These are phyloP conservation scores for Ophiostoma triangulosporum DNA, from an alignment of 2,329 filamentous ascomycete species.

Conservation along the genomic window DNA sequence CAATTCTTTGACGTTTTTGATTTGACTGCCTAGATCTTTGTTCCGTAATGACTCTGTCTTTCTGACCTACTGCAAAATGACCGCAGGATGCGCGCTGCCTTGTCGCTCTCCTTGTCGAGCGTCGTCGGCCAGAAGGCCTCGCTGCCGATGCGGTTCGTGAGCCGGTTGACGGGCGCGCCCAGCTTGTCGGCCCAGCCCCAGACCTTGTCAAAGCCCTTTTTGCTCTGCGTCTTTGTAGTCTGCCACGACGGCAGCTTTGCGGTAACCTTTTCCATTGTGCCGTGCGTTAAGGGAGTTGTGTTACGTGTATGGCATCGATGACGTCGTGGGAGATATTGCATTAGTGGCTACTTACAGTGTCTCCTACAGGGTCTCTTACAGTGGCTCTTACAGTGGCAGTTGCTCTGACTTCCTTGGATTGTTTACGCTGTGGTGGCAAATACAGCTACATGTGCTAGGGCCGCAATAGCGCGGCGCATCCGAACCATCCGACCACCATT, in stretches of 20 bases:
- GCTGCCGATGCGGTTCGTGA: conserved; percentile 35
- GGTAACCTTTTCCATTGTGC: conserved; percentile 24
- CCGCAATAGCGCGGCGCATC: neutral
- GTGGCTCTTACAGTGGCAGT: too few species aligned
- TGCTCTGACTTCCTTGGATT: too few species aligned
- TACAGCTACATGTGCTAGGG: too few species aligned
- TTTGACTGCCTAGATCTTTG: too few species aligned
- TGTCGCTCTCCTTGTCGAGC: conserved; percentile 61
- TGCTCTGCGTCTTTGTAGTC: conserved; percentile 38
- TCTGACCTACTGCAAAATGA: conserved; percentile 49
- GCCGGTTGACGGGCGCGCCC: conserved; percentile 14
- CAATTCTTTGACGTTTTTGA: too few species aligned
- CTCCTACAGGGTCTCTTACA: too few species aligned
- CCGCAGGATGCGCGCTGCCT: conserved; percentile 59
- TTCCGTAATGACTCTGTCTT: neutral
- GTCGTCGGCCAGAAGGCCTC: conserved; percentile 67
- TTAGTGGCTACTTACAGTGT: too few species aligned
- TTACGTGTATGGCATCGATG: too few species aligned
- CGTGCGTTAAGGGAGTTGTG: too few species aligned
- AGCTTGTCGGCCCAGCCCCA: conserved; percentile 55
- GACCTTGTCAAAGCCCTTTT: conserved; percentile 61
- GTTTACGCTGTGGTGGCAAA: too few species aligned
- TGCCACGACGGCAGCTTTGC: conserved; percentile 34
- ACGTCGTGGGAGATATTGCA: too few species aligned
- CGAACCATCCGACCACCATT: neutral